Percentiles rank a stretch among this genome's conserved stretches.
Evolutionary conservation across 306 rosid species (phyloP).

Genomic region (Cicer arietinum): DNA sequence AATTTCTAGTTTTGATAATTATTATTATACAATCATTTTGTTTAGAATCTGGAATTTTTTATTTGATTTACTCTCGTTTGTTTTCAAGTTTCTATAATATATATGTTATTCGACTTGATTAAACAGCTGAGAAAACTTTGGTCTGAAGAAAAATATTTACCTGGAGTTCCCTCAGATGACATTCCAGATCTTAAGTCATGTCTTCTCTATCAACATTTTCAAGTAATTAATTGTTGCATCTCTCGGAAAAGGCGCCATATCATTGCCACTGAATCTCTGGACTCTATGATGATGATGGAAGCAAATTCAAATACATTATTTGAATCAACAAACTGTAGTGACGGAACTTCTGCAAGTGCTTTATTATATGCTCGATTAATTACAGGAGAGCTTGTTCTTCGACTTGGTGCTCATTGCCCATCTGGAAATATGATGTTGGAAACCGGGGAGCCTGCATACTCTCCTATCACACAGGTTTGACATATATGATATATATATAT

Average conservation of each 20-base stretch:
- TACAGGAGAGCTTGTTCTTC: slow-evolving; percentile 80
- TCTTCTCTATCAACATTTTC: slow-evolving; percentile 81
- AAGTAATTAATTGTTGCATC: slow-evolving; percentile 90
- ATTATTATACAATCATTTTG: not conserved
- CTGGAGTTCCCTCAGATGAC: slow-evolving; percentile 78
- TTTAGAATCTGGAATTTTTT: slow-evolving; percentile 18
- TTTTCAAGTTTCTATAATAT: slow-evolving; percentile 18
- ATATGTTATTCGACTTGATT: not conserved
- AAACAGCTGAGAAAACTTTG: slow-evolving; percentile 81
- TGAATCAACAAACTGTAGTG: slow-evolving; percentile 42
- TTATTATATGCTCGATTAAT: slow-evolving; percentile 68
- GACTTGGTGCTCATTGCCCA: slow-evolving; percentile 82
- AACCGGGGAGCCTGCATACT: slow-evolving; percentile 88
- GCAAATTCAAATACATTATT: slow-evolving; percentile 55
- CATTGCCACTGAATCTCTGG: slow-evolving; percentile 74
- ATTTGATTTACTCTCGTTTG: slow-evolving; percentile 13
- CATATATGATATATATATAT: slow-evolving; percentile 16
- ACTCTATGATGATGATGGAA: slow-evolving; percentile 61
- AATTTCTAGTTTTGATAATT: slow-evolving; percentile 37
- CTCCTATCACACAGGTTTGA: slow-evolving; percentile 91
- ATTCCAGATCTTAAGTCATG: slow-evolving; percentile 90
- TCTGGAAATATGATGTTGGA: slow-evolving; percentile 74
- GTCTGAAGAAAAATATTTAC: slow-evolving; percentile 70
- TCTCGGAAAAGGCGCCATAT: slow-evolving; percentile 81
- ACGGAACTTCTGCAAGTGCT: slow-evolving; percentile 51